Base-by-base conservation (phyloP, 202 grass and related monocot genomes). In the Setaria italica region DNA sequence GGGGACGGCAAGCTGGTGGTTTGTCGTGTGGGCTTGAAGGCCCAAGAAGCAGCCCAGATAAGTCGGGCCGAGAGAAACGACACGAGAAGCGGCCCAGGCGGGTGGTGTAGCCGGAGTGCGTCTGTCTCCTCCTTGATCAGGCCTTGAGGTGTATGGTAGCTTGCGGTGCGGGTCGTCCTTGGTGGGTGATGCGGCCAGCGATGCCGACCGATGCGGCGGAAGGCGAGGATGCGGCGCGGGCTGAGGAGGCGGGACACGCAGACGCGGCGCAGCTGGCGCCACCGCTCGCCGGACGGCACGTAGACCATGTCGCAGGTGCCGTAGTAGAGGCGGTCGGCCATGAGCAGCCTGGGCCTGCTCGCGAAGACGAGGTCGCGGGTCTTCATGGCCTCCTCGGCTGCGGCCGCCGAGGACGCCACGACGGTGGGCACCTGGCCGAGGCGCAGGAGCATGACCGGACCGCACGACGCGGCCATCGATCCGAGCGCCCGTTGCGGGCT, bases 401-500 rank as follows among this genome's bases (percentile, higher is more conserved):
- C 68, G 33, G 74, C 39, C 65, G 89, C 56, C 0, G 89, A 76
- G 10, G 66, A 78, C 2, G 63, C 85, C 68, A 79, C 74, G 9
- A 87, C 74, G 76, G 74, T 68, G n/a, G 79, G 89, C 19, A 79
- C 63, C 12, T 48, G 62, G 62, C 89, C 89, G 0, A 91, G 51
- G 37, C 54, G 69, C 14, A 88, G 81, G 20, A 75, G 80, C 49
- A 81, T 41, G 37, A 85, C 74, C 3, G 85, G 85, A 1, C 85
- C 81, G 21, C 77, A 50, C 20, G 74, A 64, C 33, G 34, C 48
- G 33, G 85, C 68, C 0, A 95, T 17, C 11, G 81, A 41, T 47
- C 84, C 80, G 21, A 94, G 67, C 3, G 81, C 71, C 1, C 50
- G 82, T 73, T 95, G 92, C 32, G 25, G 85, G 88, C 5, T 85